Percentiles rank a stretch among this genome's conserved stretches.
phyloP scores from a whole-genome alignment of 2,329 filamentous ascomycete genomes.

The Mollisiaceae sp. region DNA sequence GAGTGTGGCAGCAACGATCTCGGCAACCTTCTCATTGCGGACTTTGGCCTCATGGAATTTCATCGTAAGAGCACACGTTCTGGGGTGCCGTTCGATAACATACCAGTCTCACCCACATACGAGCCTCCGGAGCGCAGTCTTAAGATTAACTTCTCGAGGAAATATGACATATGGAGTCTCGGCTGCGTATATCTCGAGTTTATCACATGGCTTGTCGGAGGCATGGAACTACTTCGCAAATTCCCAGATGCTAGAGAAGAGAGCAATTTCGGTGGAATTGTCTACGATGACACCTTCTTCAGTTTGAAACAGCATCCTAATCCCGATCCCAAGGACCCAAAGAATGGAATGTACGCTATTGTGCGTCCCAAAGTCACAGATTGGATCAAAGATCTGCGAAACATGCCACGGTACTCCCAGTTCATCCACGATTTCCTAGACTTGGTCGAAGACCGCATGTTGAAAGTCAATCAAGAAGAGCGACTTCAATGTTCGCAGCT shows the following conservation, averaged over 20 bases:
- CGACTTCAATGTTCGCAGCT: slow-evolving; percentile 20
- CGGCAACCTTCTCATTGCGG: slow-evolving; percentile 40
- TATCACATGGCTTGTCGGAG: slow-evolving; percentile 38
- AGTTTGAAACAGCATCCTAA: not conserved
- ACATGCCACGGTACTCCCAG: slow-evolving; percentile 18
- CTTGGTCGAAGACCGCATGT: slow-evolving; percentile 21
- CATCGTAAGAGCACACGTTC: slow-evolving; percentile 41
- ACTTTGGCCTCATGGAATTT: slow-evolving; percentile 44
- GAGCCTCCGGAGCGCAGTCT: slow-evolving; percentile 45
- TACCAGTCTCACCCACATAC: slow-evolving; percentile 40
- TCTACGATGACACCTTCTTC: slow-evolving; percentile 18
- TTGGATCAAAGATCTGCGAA: slow-evolving; percentile 23
- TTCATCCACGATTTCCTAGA: slow-evolving; percentile 26
- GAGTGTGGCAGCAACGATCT: slow-evolving; percentile 1
- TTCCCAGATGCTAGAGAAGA: slow-evolving; percentile 1
- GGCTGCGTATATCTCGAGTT: slow-evolving; percentile 42
- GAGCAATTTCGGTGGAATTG: not conserved
- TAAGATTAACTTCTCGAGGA: slow-evolving; percentile 24
- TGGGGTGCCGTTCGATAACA: slow-evolving; percentile 28
- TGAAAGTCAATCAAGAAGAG: slow-evolving; percentile 10
- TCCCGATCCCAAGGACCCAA: not conserved
- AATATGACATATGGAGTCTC: slow-evolving; percentile 41
- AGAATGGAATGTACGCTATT: not conserved
- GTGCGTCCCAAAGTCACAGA: slow-evolving; percentile 14
- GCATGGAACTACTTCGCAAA: slow-evolving; percentile 16